Percentiles rank a stretch among this genome's conserved stretches.
Conservation (phyloP, 805 yeast species). For the Saturnispora gosingensis region DNA sequence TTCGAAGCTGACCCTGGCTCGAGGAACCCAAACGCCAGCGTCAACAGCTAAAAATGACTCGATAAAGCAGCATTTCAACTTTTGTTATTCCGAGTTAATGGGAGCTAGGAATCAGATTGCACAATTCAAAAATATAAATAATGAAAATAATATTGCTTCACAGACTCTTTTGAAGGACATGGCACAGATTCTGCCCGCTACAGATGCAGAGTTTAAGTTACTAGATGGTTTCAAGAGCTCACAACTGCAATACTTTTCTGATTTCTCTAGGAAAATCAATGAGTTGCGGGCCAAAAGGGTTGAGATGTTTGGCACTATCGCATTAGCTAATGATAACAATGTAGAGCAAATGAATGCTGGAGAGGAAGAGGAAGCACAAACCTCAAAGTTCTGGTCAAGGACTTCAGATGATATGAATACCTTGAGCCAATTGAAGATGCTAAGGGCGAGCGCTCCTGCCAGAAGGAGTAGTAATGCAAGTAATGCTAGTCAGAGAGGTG, state of each 20-base stretch:
- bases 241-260: slow-evolving; percentile 22
- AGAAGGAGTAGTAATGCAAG: not conserved
- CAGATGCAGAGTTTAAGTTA: slow-evolving; percentile 35
- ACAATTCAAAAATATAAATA: slow-evolving; percentile 30
- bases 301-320: slow-evolving; percentile 12
- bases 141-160: slow-evolving; percentile 29
- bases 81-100: slow-evolving; percentile 28
- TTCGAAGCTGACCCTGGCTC: not conserved
- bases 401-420: slow-evolving; percentile 3
- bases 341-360: not conserved
- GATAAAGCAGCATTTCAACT: slow-evolving; percentile 23
- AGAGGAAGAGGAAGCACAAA: not conserved
- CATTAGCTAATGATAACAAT: not conserved
- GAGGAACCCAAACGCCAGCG: slow-evolving; percentile 14
- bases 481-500: not conserved
- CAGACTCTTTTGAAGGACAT: slow-evolving; percentile 41
- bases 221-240: slow-evolving; percentile 29
- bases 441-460: not conserved
- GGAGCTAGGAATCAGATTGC: slow-evolving; percentile 35
- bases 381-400: slow-evolving; percentile 6
- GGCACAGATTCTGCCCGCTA: slow-evolving; percentile 46
- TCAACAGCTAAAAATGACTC: slow-evolving; percentile 15
- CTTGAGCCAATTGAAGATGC: slow-evolving; percentile 1
- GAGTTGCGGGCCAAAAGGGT: slow-evolving; percentile 15
- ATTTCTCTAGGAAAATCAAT: slow-evolving; percentile 19